Evolutionary conservation across 371 early-diverging fungal species (phyloP), one percentile per base, ranked within the genome.

Genomic region (Mucor piriformis): DNA sequence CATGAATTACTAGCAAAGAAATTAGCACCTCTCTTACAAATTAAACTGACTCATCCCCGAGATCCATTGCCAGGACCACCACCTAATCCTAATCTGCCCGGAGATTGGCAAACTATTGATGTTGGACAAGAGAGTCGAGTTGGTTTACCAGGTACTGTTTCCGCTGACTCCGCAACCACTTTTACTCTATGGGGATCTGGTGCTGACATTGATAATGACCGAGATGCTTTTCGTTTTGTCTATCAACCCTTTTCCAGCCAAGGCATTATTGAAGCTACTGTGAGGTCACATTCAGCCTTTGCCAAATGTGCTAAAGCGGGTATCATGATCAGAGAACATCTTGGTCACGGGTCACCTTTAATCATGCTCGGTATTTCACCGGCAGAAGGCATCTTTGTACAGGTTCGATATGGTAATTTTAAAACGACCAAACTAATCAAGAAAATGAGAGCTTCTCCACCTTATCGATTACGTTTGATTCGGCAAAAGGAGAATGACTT

Each of bases 131-230:
- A 74, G 21, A 59, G 48, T 5, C 58, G 63, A 12, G 61, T 77
- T 13, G 78, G 78, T 15, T 46, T 78, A 24, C 75, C 75, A 35
- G 78, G 78, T 3, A 73, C 75, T 1, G 78, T 78, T 0, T 74
- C 78, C 7, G 71, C 75, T 38, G 78, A 78, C 54, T 72, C 75
- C 3, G 63, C 58, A 1, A 56, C 67, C 13, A 74, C 73, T 2
- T 78, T 78, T 47, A 78, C 78, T 3, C 40, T 78, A 12, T 78
- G 78, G 78, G 78, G 78, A 8, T 78, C 78, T 2, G 78, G 78
- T 6, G 60, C 64, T 12, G 75, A 75, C 23, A 73, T 78, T 23
- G 65, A 69, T 20, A 63, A 62, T 20, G 50, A 48, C 34, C 52
- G 54, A 15, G 78, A 78, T 54, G 78, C 75, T 1, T 78, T 78